Conservation (phyloP, 768 basidiomycete species). For the Lanmaoa pseudosensibilis region DNA sequence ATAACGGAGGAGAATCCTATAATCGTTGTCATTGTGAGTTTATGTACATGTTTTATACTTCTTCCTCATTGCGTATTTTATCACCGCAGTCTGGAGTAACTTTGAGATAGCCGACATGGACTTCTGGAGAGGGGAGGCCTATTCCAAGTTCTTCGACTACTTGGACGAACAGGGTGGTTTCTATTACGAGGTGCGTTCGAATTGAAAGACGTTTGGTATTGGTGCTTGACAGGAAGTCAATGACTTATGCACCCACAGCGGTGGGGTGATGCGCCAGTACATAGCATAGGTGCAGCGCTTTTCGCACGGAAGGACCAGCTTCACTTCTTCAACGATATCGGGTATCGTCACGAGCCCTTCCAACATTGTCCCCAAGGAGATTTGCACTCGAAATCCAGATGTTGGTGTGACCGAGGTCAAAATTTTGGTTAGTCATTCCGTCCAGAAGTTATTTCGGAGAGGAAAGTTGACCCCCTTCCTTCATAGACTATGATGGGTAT, state of each 20-base stretch:
- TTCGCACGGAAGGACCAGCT: constrained; percentile 74
- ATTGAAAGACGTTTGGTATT: neutral
- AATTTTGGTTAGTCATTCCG: constrained; percentile 56
- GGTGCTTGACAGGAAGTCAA: neutral
- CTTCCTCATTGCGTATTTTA: constrained; percentile 5
- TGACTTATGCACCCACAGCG: constrained; percentile 38
- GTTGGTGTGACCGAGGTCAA: constrained; percentile 69
- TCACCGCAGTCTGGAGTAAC: constrained; percentile 60
- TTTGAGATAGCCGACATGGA: constrained; percentile 89
- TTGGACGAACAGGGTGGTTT: constrained; percentile 85
- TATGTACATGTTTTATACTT: constrained; percentile 2
- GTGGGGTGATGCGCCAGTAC: constrained; percentile 88
- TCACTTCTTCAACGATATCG: constrained; percentile 84
- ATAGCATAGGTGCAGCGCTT: constrained; percentile 77
- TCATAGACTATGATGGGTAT: constrained; percentile 78
- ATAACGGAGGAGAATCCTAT: constrained; percentile 64
- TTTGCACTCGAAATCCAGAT: constrained; percentile 57
- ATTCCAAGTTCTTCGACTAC: constrained; percentile 78
- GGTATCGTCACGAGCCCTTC: constrained; percentile 79
- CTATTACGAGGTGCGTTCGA: constrained; percentile 74
- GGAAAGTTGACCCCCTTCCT: constrained; percentile 6
- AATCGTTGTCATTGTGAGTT: constrained; percentile 76
- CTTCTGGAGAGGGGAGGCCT: constrained; percentile 85
- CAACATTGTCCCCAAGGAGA: constrained; percentile 69
- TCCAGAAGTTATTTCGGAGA: neutral